Evolutionary conservation across 1,139 yeast species (phyloP).

Genomic region (Suhomyces bokatorum): DNA sequence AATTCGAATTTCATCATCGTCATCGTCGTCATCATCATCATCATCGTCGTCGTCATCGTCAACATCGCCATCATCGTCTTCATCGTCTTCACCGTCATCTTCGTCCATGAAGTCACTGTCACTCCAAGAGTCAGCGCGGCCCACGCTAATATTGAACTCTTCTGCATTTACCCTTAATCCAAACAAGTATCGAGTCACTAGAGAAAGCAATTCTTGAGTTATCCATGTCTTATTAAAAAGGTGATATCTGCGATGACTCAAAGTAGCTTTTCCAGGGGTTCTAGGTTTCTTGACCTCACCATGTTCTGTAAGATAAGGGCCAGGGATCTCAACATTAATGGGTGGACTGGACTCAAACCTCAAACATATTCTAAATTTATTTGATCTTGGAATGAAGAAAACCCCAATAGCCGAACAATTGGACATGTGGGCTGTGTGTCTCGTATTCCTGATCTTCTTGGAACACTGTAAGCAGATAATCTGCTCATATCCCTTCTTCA

Average conservation of each 20-base stretch:
- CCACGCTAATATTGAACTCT: constrained; percentile 7
- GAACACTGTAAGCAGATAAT: constrained; percentile 40
- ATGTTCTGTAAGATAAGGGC: constrained; percentile 70
- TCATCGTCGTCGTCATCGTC: constrained; percentile 1
- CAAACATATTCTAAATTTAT: constrained; percentile 36
- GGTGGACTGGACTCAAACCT: constrained; percentile 29
- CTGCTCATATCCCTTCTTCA: constrained; percentile 24
- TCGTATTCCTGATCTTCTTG: constrained; percentile 18
- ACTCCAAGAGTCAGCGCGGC: constrained; percentile 2
- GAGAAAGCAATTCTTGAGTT: constrained; percentile 48
- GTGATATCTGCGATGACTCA: constrained; percentile 53
- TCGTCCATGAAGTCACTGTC: constrained; percentile 1
- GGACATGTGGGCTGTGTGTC: constrained; percentile 25
- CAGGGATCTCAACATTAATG: constrained; percentile 40
- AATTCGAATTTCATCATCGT: too few relatives aligned
- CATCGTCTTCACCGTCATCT: background rate
- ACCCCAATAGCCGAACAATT: constrained; percentile 37
- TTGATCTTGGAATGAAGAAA: constrained; percentile 45
- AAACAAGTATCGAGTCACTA: constrained; percentile 36
- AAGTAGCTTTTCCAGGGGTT: constrained; percentile 55
- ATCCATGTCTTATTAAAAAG: constrained; percentile 62
- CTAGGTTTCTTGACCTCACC: constrained; percentile 66
- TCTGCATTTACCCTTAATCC: constrained; percentile 21
- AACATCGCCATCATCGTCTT: background rate
- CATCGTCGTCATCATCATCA: background rate